Conservation (phyloP, 352 stramenopile species). For the Globisporangium paddicum region DNA sequence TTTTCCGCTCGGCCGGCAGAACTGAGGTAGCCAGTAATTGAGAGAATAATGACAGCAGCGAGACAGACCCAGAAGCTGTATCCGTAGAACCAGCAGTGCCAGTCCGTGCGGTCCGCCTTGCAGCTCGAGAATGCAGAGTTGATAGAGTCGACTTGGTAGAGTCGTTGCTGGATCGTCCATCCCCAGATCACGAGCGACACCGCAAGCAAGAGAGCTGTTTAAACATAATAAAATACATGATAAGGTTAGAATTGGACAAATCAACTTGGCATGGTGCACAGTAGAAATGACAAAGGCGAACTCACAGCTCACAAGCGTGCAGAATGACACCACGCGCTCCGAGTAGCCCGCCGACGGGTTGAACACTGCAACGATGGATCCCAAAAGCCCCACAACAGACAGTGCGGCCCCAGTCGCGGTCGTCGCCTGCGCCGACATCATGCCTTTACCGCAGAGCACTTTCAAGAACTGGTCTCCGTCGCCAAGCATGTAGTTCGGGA, state of each 20-base stretch:
- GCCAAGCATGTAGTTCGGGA: slow-evolving; percentile 82
- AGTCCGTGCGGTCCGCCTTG: slow-evolving; percentile 59
- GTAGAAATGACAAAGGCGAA: slow-evolving; percentile 12
- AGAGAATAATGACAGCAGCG: slow-evolving; percentile 74
- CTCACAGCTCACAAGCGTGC: slow-evolving; percentile 77
- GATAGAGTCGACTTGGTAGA: slow-evolving; percentile 79
- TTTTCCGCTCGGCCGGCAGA: slow-evolving; percentile 79
- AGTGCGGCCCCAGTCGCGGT: slow-evolving; percentile 54
- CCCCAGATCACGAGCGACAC: slow-evolving; percentile 80
- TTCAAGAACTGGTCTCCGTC: slow-evolving; percentile 67
- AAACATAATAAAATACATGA: neutral
- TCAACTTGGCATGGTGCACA: slow-evolving; percentile 9
- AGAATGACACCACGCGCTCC: slow-evolving; percentile 75
- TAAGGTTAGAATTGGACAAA: slow-evolving; percentile 8
- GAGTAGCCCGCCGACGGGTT: slow-evolving; percentile 71
- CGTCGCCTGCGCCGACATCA: slow-evolving; percentile 64
- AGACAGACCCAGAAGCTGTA: slow-evolving; percentile 86
- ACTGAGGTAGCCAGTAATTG: slow-evolving; percentile 71
- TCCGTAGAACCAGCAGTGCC: slow-evolving; percentile 86
- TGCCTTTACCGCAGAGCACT: slow-evolving; percentile 66
- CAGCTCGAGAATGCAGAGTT: slow-evolving; percentile 72
- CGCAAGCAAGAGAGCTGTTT: slow-evolving; percentile 54
- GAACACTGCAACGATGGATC: slow-evolving; percentile 64
- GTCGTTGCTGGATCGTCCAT: slow-evolving; percentile 63
- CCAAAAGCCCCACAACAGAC: slow-evolving; percentile 56